Evolutionary conservation across 1,284 basidiomycete genomes (phyloP).

Genomic region (Trametes hirsuta): DNA sequence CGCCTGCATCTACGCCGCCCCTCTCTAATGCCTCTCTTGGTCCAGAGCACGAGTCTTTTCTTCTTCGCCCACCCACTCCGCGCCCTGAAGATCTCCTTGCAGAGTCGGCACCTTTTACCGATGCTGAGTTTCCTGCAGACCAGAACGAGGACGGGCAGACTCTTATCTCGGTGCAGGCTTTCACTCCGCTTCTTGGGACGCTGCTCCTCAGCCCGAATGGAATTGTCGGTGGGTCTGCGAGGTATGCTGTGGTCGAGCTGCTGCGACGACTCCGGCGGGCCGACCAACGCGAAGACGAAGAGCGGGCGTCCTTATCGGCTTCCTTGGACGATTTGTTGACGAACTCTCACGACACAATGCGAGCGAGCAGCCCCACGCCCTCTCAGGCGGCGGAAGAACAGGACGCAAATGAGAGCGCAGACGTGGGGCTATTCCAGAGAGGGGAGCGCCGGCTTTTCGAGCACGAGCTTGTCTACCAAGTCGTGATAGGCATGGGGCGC

Average conservation of each 20-base stretch:
- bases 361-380: slow-evolving; percentile 12
- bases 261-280: slow-evolving; percentile 64
- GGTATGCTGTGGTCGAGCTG: slow-evolving; percentile 80
- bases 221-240: slow-evolving; percentile 73
- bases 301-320: slow-evolving; percentile 3
- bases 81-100: slow-evolving; percentile 4
- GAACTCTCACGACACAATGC: neutral
- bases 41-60: slow-evolving; percentile 4
- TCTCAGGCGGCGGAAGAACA: slow-evolving; percentile 35
- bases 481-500: slow-evolving; percentile 87
- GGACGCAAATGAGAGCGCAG: slow-evolving; percentile 32
- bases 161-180: slow-evolving; percentile 78
- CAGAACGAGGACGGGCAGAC: slow-evolving; percentile 34
- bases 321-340: neutral
- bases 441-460: slow-evolving; percentile 69
- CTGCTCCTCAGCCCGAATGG: slow-evolving; percentile 84
- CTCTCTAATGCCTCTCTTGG: neutral
- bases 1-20: slow-evolving; percentile 23
- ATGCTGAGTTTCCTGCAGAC: neutral
- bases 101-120: slow-evolving; percentile 1
- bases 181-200: slow-evolving; percentile 91
- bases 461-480: slow-evolving; percentile 79
- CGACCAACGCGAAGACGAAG: slow-evolving; percentile 44
- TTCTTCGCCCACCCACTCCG: slow-evolving; percentile 2
- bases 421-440: slow-evolving; percentile 53